Evolutionary conservation across 768 basidiomycete genomes (phyloP).

Genomic region (Naganishia vaughanmartiniae): DNA sequence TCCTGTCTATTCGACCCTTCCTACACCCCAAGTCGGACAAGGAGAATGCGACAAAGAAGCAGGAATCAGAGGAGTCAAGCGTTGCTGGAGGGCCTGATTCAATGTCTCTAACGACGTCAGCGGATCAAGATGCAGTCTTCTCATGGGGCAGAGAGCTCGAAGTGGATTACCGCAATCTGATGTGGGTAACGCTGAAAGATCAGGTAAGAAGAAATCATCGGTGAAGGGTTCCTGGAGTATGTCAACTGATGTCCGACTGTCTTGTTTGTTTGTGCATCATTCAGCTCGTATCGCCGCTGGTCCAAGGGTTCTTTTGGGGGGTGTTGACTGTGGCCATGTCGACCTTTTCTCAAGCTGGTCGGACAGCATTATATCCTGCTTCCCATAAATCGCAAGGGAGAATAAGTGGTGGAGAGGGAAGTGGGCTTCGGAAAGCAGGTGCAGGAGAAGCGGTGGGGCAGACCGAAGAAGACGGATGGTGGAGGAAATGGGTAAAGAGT

Average conservation of each 20-base stretch:
- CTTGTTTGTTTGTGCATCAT: conserved; percentile 14
- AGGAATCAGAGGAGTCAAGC: conserved; percentile 17
- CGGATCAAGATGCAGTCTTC: conserved; percentile 48
- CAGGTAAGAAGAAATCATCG: conserved; percentile 39
- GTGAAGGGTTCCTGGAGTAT: not conserved
- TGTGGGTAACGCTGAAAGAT: conserved; percentile 49
- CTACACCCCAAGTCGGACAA: conserved; percentile 38
- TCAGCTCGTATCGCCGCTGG: conserved; percentile 45
- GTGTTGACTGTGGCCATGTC: conserved; percentile 41
- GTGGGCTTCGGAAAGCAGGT: conserved; percentile 5
- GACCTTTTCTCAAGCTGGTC: conserved; percentile 34
- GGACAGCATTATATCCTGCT: conserved; percentile 42
- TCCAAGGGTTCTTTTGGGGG: conserved; percentile 52
- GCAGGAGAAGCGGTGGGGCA: conserved; percentile 40
- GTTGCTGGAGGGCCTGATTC: conserved; percentile 27
- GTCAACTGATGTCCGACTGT: not conserved
- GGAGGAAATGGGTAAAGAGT: conserved; percentile 47
- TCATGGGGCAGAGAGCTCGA: conserved; percentile 48
- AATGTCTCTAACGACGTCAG: conserved; percentile 34
- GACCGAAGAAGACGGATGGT: conserved; percentile 38
- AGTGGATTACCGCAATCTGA: conserved; percentile 45
- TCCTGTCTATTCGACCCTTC: conserved; percentile 49
- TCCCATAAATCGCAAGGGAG: conserved; percentile 40
- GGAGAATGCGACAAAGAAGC: conserved; percentile 27
- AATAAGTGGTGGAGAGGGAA: conserved; percentile 43